Evolutionary conservation across 2,329 filamentous ascomycete species (phyloP), one percentile per base, ranked within the genome.

Genomic region (Talaromyces marneffei): DNA sequence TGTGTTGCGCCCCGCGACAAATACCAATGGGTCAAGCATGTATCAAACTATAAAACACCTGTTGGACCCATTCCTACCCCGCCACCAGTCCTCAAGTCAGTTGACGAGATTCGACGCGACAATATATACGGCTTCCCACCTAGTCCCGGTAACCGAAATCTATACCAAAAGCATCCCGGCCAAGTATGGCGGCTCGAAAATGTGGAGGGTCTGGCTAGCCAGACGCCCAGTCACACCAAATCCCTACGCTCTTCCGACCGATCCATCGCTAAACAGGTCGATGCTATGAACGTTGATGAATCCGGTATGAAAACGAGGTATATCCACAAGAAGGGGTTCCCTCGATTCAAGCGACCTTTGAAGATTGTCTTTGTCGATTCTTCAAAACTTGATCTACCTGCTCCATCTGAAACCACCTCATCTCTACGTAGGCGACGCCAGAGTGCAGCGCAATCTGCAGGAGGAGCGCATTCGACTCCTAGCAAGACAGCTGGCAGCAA

Each of bases 101-200:
- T 63, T 2, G 66, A 68, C 9, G 71, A 73, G 56, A 57, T 66
- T 16, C 67, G 70, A 27, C 68, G 66, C 25, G 71, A 74, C 57
- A 65, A 65, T n/a, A 66, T 71, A 12, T 72, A 69, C 37, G 70
- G 71, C 1, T 74, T 68, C 59, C 71, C 71, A 14, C 71, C 71
- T 5, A 67, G 56, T 12, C 67, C 70, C 25, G 70, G 71, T 4
- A 64, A 71, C 54, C 70, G 69, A 8, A 74, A 74, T 60, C 25
- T 72, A n/a, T 71, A 70, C 1, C 66, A 62, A 27, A 61, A 58
- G 9, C 60, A 48, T 10, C 54, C 63, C 4, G 56, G 56, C 5
- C 63, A 68, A 48, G 42, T 60, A 35, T 60, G 61, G 12, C 16
- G 63, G 4, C 39, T 63, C 4, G 71, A 73, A 50, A 62, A 73